These are phyloP conservation scores for Blastomyces gilchristii DNA, from an alignment of 2,329 filamentous ascomycete species.

Conservation along the genomic window DNA sequence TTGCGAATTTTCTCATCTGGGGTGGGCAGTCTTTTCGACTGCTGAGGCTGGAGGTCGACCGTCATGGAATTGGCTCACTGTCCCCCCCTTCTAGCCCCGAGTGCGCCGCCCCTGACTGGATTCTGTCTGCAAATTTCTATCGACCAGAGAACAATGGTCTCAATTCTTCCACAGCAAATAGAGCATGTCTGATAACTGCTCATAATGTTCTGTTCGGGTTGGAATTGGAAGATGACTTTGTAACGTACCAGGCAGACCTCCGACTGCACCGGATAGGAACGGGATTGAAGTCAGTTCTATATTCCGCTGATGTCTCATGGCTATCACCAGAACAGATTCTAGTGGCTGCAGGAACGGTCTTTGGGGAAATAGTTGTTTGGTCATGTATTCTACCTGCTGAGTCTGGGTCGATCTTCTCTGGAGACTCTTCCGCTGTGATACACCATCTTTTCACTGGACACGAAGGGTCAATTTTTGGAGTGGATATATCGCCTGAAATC, in stretches of 20 bases:
- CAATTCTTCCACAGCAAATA: conserved; percentile 20
- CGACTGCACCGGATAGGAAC: conserved; percentile 36
- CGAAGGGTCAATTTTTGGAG: conserved; percentile 88
- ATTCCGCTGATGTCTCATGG: conserved; percentile 67
- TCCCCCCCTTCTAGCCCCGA: conserved; percentile 31
- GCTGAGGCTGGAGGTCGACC: conserved; percentile 24
- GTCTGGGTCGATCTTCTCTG: conserved; percentile 10
- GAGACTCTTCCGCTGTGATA: conserved; percentile 29
- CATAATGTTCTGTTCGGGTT: conserved; percentile 69
- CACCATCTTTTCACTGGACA: conserved; percentile 57
- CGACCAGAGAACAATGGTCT: conserved; percentile 20
- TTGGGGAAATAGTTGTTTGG: conserved; percentile 91
- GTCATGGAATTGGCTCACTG: conserved; percentile 14
- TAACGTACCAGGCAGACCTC: conserved; percentile 20
- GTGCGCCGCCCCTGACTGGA: conserved; percentile 58
- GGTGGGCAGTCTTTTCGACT: conserved; percentile 50
- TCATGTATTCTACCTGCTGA: conserved; percentile 44
- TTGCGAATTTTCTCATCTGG: conserved; percentile 49
- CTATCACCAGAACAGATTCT: conserved; percentile 50
- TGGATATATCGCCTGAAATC: conserved; percentile 59
- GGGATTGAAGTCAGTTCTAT: conserved; percentile 67
- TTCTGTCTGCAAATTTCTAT: conserved; percentile 56
- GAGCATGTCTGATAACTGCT: conserved; percentile 62
- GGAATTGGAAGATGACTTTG: conserved; percentile 16
- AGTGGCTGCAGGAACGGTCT: conserved; percentile 81